These are phyloP conservation scores for Apiospora malaysiana DNA, from an alignment of 2,329 filamentous ascomycete species.

Conservation along the genomic window DNA sequence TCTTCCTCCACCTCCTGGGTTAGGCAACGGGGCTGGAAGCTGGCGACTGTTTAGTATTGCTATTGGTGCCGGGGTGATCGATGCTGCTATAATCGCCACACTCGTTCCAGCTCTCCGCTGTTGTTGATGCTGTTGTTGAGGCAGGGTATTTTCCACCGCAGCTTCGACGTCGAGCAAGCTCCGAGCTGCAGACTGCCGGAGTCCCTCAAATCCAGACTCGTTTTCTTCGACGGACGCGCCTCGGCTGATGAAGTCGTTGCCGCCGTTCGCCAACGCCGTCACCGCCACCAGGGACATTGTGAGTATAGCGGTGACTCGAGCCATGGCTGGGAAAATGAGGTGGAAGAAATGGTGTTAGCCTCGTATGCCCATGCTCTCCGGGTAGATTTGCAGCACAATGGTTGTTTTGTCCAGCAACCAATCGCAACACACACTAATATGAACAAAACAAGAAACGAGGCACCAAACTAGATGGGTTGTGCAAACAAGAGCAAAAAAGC, in stretches of 20 bases:
- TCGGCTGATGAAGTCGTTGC: background rate
- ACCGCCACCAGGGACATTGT: background rate
- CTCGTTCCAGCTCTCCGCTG: background rate
- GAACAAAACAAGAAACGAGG: slow-evolving; percentile 1
- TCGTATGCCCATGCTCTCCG: background rate
- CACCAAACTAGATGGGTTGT: background rate
- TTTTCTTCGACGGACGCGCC: background rate
- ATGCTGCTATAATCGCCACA: background rate
- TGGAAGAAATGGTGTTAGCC: background rate
- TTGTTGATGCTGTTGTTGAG: background rate
- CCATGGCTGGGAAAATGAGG: background rate
- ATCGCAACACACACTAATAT: background rate
- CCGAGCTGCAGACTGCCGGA: background rate
- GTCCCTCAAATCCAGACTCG: background rate
- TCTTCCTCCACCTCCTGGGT: background rate
- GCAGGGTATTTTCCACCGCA: background rate
- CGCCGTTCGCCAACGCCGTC: slow-evolving; percentile 1
- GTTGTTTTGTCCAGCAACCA: slow-evolving; percentile 7
- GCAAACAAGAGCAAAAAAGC: background rate
- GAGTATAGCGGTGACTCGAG: background rate
- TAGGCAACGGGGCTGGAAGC: background rate
- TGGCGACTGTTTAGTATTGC: background rate
- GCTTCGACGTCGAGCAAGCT: background rate
- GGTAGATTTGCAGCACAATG: background rate
- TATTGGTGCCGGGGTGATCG: background rate